Evolutionary conservation across 106 monocot species (phyloP), one percentile per base, ranked within the genome.

Genomic region (Dendrobium officinale): DNA sequence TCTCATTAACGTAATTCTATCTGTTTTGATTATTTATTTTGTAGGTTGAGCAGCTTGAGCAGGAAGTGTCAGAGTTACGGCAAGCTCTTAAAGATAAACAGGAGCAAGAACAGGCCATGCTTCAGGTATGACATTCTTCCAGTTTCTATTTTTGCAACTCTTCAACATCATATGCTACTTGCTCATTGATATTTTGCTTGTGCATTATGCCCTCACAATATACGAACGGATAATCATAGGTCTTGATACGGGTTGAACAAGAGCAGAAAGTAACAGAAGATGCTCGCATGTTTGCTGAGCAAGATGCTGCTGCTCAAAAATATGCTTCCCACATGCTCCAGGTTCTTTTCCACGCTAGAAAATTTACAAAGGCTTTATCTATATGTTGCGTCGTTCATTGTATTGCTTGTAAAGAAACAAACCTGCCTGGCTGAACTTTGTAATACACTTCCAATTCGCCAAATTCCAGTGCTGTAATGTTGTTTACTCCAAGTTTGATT

Each of bases 231-330:
- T 61, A 22, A n/a, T 61, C 5, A 22, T 10, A 95, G 95, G 95
- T 95, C 22, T 83, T 95, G 83, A 92, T 95, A 90, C 83, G 88
- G 61, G 90, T 95, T 40, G 95, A 95, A 82, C 95, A 95, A 90
- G 95, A 94, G 79, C 91, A 92, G 73, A 94, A 90, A 78, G 86
- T 92, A 44, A 92, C 91, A n/a, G 94, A 94, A 88, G 91, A 94
- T 87, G 94, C 91, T 72, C 91, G 94, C n/a, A 83, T 88, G 82
- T 90, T 78, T 82, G 92, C 95, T 27, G 95, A 95, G 83, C 95
- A 92, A 87, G 95, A 92, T 78, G 92, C 88, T 72, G 86, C 86
- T 84, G 88, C 88, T 47, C 95, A 90, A 83, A 86, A 84, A 87
- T 90, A 90, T 82, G 87, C 87, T 56, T 75, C 85, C 66, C 90